A percentile compares a stretch with the other conserved stretches of the same genome.
Conservation (phyloP, 148 eudicot species). For the Rhododendron simsii region DNA sequence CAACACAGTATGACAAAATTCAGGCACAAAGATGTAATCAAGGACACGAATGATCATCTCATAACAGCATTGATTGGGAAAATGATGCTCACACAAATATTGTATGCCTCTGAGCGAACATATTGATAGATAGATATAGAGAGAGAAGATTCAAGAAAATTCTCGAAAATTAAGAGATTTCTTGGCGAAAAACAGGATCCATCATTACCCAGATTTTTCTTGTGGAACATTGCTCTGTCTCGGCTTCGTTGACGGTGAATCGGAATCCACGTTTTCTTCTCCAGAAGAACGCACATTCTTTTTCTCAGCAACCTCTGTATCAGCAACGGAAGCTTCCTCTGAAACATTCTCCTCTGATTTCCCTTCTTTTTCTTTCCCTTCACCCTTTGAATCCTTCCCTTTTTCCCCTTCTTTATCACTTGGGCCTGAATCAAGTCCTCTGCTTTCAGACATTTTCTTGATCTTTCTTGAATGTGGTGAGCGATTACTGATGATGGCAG, state of each 20-base stretch:
- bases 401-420: not conserved
- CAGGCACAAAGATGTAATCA: too few species aligned
- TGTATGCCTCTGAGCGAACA: too few species aligned
- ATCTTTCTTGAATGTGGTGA: not conserved
- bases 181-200: not conserved
- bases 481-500: not conserved
- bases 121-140: too few species aligned
- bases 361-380: not conserved
- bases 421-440: not conserved
- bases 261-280: not conserved
- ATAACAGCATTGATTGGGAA: too few species aligned
- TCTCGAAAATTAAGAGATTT: too few species aligned
- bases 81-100: too few species aligned
- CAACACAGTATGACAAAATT: too few species aligned
- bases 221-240: not conserved
- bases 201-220: not conserved
- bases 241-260: not conserved
- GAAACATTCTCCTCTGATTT: not conserved
- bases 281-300: not conserved
- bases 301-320: too few species aligned
- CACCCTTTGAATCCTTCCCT: not conserved
- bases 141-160: too few species aligned
- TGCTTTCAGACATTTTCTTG: not conserved
- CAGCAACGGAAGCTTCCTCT: not conserved
- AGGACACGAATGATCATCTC: too few species aligned